These are phyloP conservation scores for Fusarium sacchari DNA, from an alignment of 2,329 filamentous ascomycete species.

Conservation along the genomic window DNA sequence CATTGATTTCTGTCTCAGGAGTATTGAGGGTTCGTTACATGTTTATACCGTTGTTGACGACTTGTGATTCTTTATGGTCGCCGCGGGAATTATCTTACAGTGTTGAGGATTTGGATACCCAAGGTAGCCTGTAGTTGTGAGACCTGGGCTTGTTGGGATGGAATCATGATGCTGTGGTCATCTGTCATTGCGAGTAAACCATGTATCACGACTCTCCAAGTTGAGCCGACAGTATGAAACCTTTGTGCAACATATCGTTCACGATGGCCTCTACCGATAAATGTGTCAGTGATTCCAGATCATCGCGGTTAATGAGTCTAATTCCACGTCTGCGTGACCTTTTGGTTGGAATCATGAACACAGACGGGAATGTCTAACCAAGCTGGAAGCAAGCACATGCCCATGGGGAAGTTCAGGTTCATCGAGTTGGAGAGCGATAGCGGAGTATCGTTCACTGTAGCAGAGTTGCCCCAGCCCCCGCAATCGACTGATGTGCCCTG, in stretches of 20 bases:
- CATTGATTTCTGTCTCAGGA: not conserved
- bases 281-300: not conserved
- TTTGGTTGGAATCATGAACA: not conserved
- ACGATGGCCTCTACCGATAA: not conserved
- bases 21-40: conserved; percentile 6
- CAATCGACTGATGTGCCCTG: conserved; percentile 39
- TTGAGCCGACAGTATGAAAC: not conserved
- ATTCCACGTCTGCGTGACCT: conserved; percentile 14
- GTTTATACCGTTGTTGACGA: not conserved
- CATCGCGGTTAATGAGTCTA: not conserved
- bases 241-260: not conserved
- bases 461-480: conserved; percentile 5
- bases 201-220: not conserved
- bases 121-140: not conserved
- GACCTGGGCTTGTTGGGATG: not conserved
- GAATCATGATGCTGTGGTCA: not conserved
- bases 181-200: not conserved
- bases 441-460: conserved; percentile 11
- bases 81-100: not conserved
- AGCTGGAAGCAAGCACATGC: not conserved
- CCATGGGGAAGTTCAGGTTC: not conserved
- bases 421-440: conserved; percentile 1
- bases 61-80: not conserved
- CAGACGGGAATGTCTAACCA: not conserved
- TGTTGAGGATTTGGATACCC: not conserved